Base-by-base conservation (phyloP, 2,329 filamentous ascomycete species). In the Achaetomium macrosporum region DNA sequence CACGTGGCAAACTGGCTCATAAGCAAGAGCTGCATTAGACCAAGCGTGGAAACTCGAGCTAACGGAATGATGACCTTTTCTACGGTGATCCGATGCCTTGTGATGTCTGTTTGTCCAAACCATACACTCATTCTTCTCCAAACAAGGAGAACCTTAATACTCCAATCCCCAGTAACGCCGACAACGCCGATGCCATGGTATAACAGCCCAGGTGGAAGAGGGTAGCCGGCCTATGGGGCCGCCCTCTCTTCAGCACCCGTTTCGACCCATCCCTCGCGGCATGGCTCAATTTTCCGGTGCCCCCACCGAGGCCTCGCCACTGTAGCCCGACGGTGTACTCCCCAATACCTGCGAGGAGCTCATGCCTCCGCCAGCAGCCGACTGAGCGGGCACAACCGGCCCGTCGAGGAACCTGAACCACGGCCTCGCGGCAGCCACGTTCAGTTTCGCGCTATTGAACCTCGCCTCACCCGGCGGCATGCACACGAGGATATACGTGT, bases 401-500 rank as follows among this genome's bases (percentile, higher is more conserved):
- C 78, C 79, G 60, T 86, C 83, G 5, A 86, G 67, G 60, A 81
- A 82, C 64, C 80, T 82, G 66, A 97, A 96, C 59, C 88, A 87
- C 61, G 88, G 84, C 42, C 90, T 80, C 0, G 90, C 91, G 54
- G 95, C 85, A 69, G 89, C 85, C 59, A 92, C 93, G 66, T 96
- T 96, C 59, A 96, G 77, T 68, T 93, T 83, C 12, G 91, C 91
- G 49, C 88, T 84, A 63, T 97, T 96, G 74, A 95, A 95, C 6
- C 88, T 81, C 17, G 89, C 88, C 69, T 97, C 92, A 20, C 91
- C 91, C 0, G 92, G 90, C 0, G 93, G 91, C 59, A 96, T 82
- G 35, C 95, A 85, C 9, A 95, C 89, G 65, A 95, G 89, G 55
- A 99, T 85, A 65, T 97, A 97, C 2, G 93, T 99, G 70, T 99